A percentile compares a stretch with the other conserved stretches of the same genome.
Conservation (phyloP, 2,329 filamentous ascomycete genomes). For the Cadophora luteo-olivacea region DNA sequence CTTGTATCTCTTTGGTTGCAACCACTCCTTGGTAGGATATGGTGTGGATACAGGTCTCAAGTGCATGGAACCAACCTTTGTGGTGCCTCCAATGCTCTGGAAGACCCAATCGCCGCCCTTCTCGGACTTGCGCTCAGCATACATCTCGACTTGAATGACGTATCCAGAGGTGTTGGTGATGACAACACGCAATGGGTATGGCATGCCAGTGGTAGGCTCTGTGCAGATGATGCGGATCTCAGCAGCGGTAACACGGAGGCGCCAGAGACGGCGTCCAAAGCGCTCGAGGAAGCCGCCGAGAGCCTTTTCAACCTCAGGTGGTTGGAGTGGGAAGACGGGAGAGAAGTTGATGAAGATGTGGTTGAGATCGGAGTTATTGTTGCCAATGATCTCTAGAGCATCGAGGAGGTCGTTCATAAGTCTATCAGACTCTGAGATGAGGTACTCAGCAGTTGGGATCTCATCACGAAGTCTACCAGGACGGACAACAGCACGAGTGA, state of each 20-base stretch:
- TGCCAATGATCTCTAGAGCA: constrained; percentile 96
- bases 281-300: constrained; percentile 95
- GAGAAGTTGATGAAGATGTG: constrained; percentile 99
- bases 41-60: constrained; percentile 88
- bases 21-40: constrained; percentile 97
- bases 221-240: constrained; percentile 99
- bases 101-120: constrained; percentile 95
- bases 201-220: constrained; percentile 80
- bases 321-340: constrained; percentile 90
- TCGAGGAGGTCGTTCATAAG: constrained; percentile 98
- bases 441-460: constrained; percentile 97
- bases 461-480: constrained; percentile 94
- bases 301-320: constrained; percentile 88
- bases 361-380: constrained; percentile 99
- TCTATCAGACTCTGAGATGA: constrained; percentile 95
- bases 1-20: constrained; percentile 99
- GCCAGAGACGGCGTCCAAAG: constrained; percentile 93
- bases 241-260: constrained; percentile 93
- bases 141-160: constrained; percentile 96
- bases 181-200: constrained; percentile 92
- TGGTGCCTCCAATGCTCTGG: constrained; percentile 95
- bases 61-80: constrained; percentile 95
- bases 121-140: constrained; percentile 96
- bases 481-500: constrained; percentile 93
- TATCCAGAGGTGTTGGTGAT: constrained; percentile 99